phyloP scores from a whole-genome alignment of 2,329 filamentous ascomycete species.

The Epichloe sylvatica region DNA sequence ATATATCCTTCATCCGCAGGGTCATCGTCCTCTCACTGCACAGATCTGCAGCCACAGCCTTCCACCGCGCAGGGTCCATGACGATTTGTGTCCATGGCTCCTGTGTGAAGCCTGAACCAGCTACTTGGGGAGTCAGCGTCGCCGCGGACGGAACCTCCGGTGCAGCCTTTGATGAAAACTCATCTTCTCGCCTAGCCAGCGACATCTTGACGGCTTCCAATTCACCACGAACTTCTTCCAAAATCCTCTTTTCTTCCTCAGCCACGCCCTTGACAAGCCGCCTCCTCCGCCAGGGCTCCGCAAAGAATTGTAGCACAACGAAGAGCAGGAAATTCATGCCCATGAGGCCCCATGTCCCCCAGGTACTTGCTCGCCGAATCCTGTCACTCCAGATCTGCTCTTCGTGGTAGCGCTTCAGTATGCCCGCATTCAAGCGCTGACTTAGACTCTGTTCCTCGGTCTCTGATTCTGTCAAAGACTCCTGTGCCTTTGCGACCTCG shows the following conservation, averaged over 20 bases:
- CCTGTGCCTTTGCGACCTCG: constrained; percentile 58
- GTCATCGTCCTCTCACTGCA: constrained; percentile 51
- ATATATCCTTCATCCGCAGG: constrained; percentile 55
- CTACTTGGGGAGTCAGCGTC: not conserved
- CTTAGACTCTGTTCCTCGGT: constrained; percentile 64
- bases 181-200: constrained; percentile 14
- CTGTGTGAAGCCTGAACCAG: not conserved
- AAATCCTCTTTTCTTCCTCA: constrained; percentile 53
- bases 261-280: constrained; percentile 73
- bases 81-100: constrained; percentile 30
- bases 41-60: constrained; percentile 39
- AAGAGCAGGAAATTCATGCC: constrained; percentile 87
- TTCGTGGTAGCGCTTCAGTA: constrained; percentile 88
- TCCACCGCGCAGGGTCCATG: constrained; percentile 31
- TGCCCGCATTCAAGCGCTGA: constrained; percentile 63
- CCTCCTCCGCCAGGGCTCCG: constrained; percentile 81
- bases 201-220: constrained; percentile 21
- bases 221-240: constrained; percentile 34
- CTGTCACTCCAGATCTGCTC: constrained; percentile 99
- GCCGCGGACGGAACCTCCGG: constrained; percentile 5
- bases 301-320: constrained; percentile 70
- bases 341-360: constrained; percentile 98
- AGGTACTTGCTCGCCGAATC: constrained; percentile 89
- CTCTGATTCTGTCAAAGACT: constrained; percentile 61
- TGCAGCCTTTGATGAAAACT: constrained; percentile 2